These are phyloP conservation scores for Podosphaera aphanis DNA, from an alignment of 2,329 filamentous ascomycete genomes.

Conservation along the genomic window DNA sequence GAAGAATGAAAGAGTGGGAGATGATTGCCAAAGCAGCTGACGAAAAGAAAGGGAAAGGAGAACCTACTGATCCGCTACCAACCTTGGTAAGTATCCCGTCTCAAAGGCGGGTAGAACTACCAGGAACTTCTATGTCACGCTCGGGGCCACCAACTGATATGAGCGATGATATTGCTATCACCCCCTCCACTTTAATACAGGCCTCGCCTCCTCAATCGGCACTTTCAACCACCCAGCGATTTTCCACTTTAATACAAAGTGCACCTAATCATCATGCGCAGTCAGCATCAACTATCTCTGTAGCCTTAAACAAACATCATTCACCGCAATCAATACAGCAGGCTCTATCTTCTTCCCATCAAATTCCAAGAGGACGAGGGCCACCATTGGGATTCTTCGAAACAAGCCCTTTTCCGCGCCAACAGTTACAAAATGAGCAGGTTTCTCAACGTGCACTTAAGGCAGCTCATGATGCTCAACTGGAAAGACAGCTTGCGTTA, in stretches of 20 bases:
- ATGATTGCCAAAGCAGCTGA: slow-evolving; percentile 36
- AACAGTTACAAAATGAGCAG: slow-evolving; percentile 8
- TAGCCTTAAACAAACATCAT: slow-evolving; percentile 10
- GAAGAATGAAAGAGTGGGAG: slow-evolving; percentile 33
- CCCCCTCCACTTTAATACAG: slow-evolving; percentile 8
- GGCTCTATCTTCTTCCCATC: slow-evolving; percentile 1
- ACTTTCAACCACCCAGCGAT: slow-evolving; percentile 8
- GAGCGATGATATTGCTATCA: slow-evolving; percentile 19
- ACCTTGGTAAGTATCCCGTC: slow-evolving; percentile 28
- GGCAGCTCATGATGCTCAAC: slow-evolving; percentile 13
- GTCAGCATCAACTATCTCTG: slow-evolving; percentile 7
- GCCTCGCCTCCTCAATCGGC: slow-evolving; percentile 11
- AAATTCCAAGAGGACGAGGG: slow-evolving; percentile 7
- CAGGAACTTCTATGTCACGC: slow-evolving; percentile 18
- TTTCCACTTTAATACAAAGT: slow-evolving; percentile 15
- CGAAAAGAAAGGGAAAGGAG: slow-evolving; percentile 27
- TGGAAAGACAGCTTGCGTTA: slow-evolving; percentile 12
- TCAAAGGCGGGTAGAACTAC: slow-evolving; percentile 26
- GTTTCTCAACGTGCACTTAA: slow-evolving; percentile 10
- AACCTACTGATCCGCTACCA: slow-evolving; percentile 36
- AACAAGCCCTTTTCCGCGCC: slow-evolving; percentile 8
- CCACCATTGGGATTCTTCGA: slow-evolving; percentile 13
- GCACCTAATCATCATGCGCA: slow-evolving; percentile 13
- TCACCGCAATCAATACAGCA: slow-evolving; percentile 9
- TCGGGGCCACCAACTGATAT: slow-evolving; percentile 24